Evolutionary conservation across 2,329 filamentous ascomycete genomes (phyloP).

Genomic region (Pseudogymnoascus sp.): DNA sequence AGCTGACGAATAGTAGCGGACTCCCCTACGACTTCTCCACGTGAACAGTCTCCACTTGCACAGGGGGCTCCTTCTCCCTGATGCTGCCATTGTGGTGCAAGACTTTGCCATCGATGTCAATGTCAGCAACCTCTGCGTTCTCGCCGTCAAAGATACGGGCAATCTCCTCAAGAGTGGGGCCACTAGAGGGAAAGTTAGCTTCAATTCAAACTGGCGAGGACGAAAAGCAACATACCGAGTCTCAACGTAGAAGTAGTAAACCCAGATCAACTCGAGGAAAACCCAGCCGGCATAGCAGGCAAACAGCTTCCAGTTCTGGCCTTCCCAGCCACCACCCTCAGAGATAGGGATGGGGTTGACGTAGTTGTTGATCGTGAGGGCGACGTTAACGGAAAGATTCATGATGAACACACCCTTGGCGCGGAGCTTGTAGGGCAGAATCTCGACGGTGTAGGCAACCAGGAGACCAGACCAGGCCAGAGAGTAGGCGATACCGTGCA

Average conservation of each 20-base stretch:
- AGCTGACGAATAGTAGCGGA: background rate
- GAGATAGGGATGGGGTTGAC: slow-evolving; percentile 30
- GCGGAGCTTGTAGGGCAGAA: slow-evolving; percentile 13
- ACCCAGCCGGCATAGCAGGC: slow-evolving; percentile 39
- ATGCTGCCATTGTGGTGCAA: background rate
- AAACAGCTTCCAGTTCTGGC: background rate
- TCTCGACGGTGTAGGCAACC: slow-evolving; percentile 33
- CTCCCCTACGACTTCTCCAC: background rate
- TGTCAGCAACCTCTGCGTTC: background rate
- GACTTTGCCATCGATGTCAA: background rate
- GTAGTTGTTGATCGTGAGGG: slow-evolving; percentile 26
- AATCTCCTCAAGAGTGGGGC: slow-evolving; percentile 13
- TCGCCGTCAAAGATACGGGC: slow-evolving; percentile 11
- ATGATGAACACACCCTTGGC: slow-evolving; percentile 15
- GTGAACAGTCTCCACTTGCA: background rate
- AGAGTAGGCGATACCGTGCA: slow-evolving; percentile 42
- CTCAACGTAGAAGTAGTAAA: slow-evolving; percentile 62
- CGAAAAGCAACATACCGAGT: slow-evolving; percentile 38
- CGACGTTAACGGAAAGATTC: background rate
- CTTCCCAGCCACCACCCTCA: background rate
- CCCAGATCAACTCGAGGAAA: slow-evolving; percentile 51
- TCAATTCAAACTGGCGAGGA: background rate
- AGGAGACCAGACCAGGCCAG: slow-evolving; percentile 49
- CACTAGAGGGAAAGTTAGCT: slow-evolving; percentile 1
- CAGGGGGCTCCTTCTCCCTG: background rate